phyloP scores from a whole-genome alignment of 1,284 basidiomycete species.

The Ceratobasidium sp. region DNA sequence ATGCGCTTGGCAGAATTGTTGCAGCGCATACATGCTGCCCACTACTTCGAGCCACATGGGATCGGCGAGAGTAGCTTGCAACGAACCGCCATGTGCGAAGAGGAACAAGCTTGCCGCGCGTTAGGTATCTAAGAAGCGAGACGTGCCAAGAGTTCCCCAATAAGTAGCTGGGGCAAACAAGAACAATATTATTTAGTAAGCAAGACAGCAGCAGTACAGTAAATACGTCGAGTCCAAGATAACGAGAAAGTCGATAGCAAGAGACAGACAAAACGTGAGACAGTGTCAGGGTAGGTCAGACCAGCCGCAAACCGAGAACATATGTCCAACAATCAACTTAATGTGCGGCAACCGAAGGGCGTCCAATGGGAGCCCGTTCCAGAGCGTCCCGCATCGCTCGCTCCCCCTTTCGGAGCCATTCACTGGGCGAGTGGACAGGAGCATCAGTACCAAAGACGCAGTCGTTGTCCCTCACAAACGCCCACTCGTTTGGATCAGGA shows the following conservation, averaged over 20 bases:
- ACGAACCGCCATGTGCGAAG: neutral
- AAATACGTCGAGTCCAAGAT: conserved; percentile 17
- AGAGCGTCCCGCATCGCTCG: conserved; percentile 18
- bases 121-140: neutral
- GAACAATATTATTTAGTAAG: neutral
- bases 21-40: neutral
- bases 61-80: neutral
- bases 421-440: conserved; percentile 7
- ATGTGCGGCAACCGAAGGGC: neutral
- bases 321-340: neutral
- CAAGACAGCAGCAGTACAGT: neutral
- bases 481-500: conserved; percentile 53
- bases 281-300: neutral
- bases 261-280: neutral
- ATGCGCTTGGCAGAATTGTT: neutral
- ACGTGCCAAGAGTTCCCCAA: conserved; percentile 3
- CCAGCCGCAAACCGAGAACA: neutral
- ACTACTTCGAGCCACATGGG: conserved; percentile 11
- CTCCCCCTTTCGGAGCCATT: conserved; percentile 44
- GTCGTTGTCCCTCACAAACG: conserved; percentile 50
- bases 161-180: neutral
- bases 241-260: conserved; percentile 9
- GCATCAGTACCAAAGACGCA: conserved; percentile 41
- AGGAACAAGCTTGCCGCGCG: neutral
- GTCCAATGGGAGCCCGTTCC: neutral